Evolutionary conservation across 306 rosid genomes (phyloP), one percentile per base, ranked within the genome.

Genomic region (Quercus alba): DNA sequence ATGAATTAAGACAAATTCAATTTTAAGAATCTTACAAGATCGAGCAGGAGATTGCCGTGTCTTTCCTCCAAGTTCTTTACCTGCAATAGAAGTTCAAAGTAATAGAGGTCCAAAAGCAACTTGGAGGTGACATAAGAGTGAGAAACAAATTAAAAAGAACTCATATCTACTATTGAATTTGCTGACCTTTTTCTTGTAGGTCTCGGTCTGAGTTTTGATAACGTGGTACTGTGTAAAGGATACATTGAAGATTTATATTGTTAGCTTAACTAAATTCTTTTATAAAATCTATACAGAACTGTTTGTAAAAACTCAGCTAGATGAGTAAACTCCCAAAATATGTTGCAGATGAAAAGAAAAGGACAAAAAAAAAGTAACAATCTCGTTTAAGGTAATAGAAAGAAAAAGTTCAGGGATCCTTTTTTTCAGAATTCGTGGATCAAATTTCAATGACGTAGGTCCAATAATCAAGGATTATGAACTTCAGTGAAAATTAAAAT

Each of bases 151-250:
- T 5, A 5, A 19, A 3, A 74, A 25, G 17, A 62, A 72, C 26
- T 2, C n/a, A 59, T 31, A 20, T 72, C 21, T 33, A 77, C 57
- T 9, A 52, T 10, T 44, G 3, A 21, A 51, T 58, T 59, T 80
- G 7, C 83, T 80, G 5, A 93, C 98, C 97, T 85, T 94, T 84
- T 91, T 94, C 82, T 57, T 84, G 59, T 56, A 52, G 58, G 91
- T 92, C 1, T 81, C 87, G 35, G 90, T 86, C 61, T 87, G 79
- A 58, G 84, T 92, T 77, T 81, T 86, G 87, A 93, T 73, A 80
- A 89, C 92, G 72, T 93, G 91, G 17, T 82, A 51, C 97, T 93
- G 92, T 93, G 92, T 63, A 71, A 75, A 73, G 13, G 52, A 76
- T 59, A 28, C 78, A 75, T 14, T 14, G 69, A 63, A 44, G 80